phyloP scores from a whole-genome alignment of 805 yeast genomes.

The Monosporozyma aquatica region DNA sequence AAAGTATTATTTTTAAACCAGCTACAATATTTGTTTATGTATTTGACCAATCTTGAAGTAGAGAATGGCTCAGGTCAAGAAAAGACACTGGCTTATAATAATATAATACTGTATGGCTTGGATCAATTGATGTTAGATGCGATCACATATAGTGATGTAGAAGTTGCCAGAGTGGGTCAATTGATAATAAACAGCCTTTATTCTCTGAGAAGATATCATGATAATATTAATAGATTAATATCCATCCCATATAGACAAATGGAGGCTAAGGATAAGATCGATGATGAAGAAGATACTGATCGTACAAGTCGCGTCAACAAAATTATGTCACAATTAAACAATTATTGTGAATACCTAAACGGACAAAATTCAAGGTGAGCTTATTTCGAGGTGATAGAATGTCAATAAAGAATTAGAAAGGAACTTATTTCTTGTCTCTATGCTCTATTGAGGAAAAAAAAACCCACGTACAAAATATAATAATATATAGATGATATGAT shows the following conservation, averaged over 20 bases:
- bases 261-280: background rate
- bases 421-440: no score
- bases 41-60: constrained; percentile 26
- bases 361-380: no score
- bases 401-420: no score
- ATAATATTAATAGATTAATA: background rate
- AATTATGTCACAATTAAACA: no score
- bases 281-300: background rate
- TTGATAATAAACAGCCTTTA: background rate
- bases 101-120: constrained; percentile 24
- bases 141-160: constrained; percentile 8
- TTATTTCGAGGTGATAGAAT: no score
- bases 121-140: constrained; percentile 17
- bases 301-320: no score
- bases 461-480: no score
- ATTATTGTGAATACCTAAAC: constrained; percentile 23
- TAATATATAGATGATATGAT: constrained; percentile 1
- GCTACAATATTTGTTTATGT: constrained; percentile 28
- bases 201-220: background rate
- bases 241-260: background rate
- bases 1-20: constrained; percentile 24
- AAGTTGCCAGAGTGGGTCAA: background rate
- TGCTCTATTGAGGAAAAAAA: no score
- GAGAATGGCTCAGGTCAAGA: constrained; percentile 6
- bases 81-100: constrained; percentile 11